A percentile compares a stretch with the other conserved stretches of the same genome.
Evolutionary conservation across 2,329 filamentous ascomycete species (phyloP).

Genomic region (Zarea fungicola): DNA sequence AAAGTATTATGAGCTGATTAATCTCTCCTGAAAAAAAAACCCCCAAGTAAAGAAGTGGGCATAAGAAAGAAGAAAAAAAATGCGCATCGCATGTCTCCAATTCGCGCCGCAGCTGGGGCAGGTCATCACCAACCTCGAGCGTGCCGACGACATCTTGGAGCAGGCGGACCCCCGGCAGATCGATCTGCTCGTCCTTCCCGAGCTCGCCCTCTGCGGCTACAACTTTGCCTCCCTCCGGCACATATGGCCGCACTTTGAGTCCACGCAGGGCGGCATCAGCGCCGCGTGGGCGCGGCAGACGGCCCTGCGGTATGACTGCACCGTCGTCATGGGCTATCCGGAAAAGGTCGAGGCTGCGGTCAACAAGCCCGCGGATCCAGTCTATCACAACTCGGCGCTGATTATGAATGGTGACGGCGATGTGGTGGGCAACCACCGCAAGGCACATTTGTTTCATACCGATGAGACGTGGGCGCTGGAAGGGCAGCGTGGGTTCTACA

Average conservation of each 20-base stretch:
- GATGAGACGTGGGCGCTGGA: conserved; percentile 55
- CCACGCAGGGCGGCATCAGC: conserved; percentile 57
- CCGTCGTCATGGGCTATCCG: conserved; percentile 68
- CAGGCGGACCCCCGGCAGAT: conserved; percentile 47
- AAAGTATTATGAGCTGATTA: no score
- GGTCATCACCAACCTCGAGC: conserved; percentile 63
- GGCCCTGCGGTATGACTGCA: conserved; percentile 61
- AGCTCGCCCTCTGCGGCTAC: conserved; percentile 74
- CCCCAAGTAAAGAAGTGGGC: no score
- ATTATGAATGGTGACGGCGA: conserved; percentile 55
- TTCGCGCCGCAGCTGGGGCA: conserved; percentile 68
- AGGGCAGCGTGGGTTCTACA: conserved; percentile 41
- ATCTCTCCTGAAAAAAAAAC: no score
- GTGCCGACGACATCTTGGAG: conserved; percentile 59
- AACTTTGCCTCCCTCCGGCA: conserved; percentile 67
- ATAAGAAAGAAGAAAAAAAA: no score
- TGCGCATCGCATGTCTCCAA: conserved; percentile 67
- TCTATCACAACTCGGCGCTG: conserved; percentile 51
- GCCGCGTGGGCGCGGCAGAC: conserved; percentile 66
- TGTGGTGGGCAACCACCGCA: conserved; percentile 55
- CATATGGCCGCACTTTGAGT: conserved; percentile 65
- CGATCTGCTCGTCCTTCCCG: conserved; percentile 69
- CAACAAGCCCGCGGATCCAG: conserved; percentile 46
- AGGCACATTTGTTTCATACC: no score
- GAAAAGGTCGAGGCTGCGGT: conserved; percentile 54